Conservation (phyloP, 2,329 filamentous ascomycete species). For the Colletotrichum chlorophyti region DNA sequence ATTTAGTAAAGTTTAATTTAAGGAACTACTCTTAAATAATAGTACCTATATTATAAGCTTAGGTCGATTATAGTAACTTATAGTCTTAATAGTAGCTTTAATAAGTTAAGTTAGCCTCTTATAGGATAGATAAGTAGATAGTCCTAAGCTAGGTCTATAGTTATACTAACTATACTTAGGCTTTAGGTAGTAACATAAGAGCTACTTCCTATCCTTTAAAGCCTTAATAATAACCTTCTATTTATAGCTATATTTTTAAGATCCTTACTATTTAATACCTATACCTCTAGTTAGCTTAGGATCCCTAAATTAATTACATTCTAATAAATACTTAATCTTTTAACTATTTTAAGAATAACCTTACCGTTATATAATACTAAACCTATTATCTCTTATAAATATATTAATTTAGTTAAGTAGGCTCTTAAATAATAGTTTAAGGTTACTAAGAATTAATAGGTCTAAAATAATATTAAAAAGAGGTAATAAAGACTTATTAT, state of each 20-base stretch:
- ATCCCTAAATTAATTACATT: slow-evolving; percentile 26
- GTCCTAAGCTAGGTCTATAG: neutral
- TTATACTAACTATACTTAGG: neutral
- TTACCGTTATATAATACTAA: slow-evolving; percentile 13
- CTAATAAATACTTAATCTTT: slow-evolving; percentile 14
- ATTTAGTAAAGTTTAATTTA: slow-evolving; percentile 13
- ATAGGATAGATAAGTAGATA: neutral
- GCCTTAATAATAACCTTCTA: slow-evolving; percentile 26
- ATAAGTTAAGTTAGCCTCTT: neutral
- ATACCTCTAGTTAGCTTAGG: neutral
- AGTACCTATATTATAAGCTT: slow-evolving; percentile 10
- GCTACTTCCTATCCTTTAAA: slow-evolving; percentile 7
- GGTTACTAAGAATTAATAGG: slow-evolving; percentile 11
- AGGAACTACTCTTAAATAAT: slow-evolving; percentile 18
- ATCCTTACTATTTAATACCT: slow-evolving; percentile 16
- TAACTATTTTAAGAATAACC: slow-evolving; percentile 3
- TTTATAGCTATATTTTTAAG: slow-evolving; percentile 25
- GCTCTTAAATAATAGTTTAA: slow-evolving; percentile 14
- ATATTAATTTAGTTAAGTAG: slow-evolving; percentile 10
- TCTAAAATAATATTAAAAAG: neutral
- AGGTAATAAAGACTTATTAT: neutral
- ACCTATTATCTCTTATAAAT: slow-evolving; percentile 9
- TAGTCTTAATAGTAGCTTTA: neutral
- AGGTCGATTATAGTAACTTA: neutral
- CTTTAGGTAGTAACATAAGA: neutral